Conservation (phyloP, 306 rosid genomes). For the Delonix regia region DNA sequence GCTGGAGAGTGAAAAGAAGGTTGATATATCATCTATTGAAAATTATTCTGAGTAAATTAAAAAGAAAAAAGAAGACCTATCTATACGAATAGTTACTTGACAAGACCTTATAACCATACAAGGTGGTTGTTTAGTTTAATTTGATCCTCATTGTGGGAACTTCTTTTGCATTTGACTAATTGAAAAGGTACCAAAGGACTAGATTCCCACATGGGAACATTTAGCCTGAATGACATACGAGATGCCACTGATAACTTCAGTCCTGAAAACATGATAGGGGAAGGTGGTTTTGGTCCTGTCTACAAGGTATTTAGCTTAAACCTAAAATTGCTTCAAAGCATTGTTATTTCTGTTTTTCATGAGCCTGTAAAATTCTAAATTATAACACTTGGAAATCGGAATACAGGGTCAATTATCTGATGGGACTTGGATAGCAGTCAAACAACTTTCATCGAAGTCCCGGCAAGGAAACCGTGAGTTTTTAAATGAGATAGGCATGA, state of each 20-base stretch:
- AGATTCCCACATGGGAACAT: conserved; percentile 42
- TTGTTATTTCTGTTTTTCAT: neutral
- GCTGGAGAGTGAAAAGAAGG: neutral
- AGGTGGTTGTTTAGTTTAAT: neutral
- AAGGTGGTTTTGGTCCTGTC: conserved; percentile 88
- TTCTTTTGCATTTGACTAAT: conserved; percentile 7
- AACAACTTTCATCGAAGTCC: conserved; percentile 58
- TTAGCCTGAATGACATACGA: conserved; percentile 49
- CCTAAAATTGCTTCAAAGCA: neutral
- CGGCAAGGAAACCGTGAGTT: conserved; percentile 62
- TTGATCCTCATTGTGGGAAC: neutral
- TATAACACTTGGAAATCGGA: neutral
- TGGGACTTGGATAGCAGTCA: conserved; percentile 60
- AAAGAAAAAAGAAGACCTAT: neutral
- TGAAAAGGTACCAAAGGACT: conserved; percentile 42
- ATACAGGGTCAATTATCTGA: conserved; percentile 54
- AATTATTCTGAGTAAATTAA: neutral
- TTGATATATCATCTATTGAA: neutral
- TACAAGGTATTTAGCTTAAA: conserved; percentile 53
- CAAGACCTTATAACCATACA: neutral
- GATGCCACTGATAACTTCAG: conserved; percentile 64
- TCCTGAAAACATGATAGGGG: conserved; percentile 61
- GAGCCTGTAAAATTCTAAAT: conserved; percentile 22
- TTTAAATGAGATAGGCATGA: conserved; percentile 58
- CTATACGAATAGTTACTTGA: neutral